These are phyloP conservation scores for Cyclocybe aegerita DNA, from an alignment of 768 basidiomycete species.

Conservation along the genomic window DNA sequence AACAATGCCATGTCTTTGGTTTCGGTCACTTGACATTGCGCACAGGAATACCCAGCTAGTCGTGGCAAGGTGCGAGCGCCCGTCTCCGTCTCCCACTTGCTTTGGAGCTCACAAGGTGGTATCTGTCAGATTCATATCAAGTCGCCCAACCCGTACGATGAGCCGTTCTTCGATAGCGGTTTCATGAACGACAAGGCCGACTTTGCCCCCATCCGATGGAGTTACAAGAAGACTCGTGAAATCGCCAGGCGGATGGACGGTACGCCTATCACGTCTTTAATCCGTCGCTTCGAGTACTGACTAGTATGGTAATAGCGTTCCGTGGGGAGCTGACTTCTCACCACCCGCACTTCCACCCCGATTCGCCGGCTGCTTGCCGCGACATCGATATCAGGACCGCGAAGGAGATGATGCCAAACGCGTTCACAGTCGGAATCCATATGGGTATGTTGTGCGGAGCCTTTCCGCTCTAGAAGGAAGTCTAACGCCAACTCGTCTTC, in stretches of 20 bases:
- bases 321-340: constrained; percentile 72
- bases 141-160: constrained; percentile 58
- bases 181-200: constrained; percentile 82
- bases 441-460: constrained; percentile 45
- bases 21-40: not conserved
- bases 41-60: constrained; percentile 69
- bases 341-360: constrained; percentile 74
- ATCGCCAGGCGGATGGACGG: constrained; percentile 72
- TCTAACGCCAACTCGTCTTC: not conserved
- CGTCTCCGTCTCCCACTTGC: not conserved
- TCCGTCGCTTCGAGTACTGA: not conserved
- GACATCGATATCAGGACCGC: constrained; percentile 73
- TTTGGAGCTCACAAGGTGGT: not conserved
- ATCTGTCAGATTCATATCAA: constrained; percentile 55
- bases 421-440: constrained; percentile 68
- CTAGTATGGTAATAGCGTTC: constrained; percentile 42
- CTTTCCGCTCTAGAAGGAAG: not conserved
- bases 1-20: not conserved
- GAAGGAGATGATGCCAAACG: constrained; percentile 57
- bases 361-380: constrained; percentile 53
- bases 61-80: constrained; percentile 62
- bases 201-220: constrained; percentile 75
- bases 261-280: constrained; percentile 20
- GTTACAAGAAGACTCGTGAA: constrained; percentile 76
- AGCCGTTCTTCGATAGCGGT: constrained; percentile 69